A percentile compares a stretch with the other conserved stretches of the same genome.
Conservation (phyloP, 768 basidiomycete genomes). For the Tulasnella sp. region DNA sequence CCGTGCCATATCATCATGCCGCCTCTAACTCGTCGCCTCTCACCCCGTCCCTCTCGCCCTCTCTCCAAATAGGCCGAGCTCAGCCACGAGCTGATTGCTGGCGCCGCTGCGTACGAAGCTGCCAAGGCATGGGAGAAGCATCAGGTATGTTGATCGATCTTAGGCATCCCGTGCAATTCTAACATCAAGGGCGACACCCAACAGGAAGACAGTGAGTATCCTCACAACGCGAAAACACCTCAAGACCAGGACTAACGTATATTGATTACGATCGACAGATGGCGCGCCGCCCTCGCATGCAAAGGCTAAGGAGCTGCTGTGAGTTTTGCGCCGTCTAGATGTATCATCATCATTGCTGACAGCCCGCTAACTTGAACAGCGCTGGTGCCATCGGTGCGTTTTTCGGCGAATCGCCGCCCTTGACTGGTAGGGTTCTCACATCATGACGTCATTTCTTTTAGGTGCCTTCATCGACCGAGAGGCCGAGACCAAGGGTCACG, state of each 20-base stretch:
- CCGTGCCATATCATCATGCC: background rate
- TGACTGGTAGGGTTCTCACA: background rate
- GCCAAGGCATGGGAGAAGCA: slow-evolving; percentile 27
- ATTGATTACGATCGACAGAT: background rate
- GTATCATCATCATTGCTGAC: background rate
- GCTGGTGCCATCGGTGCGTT: slow-evolving; percentile 16
- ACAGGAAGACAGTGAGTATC: background rate
- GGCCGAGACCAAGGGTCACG: slow-evolving; percentile 20
- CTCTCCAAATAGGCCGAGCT: slow-evolving; percentile 19
- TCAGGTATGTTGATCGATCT: background rate
- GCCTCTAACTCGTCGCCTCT: background rate
- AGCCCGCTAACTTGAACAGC: background rate
- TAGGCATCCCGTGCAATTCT: background rate
- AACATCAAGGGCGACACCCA: background rate
- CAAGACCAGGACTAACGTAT: background rate
- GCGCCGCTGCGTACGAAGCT: slow-evolving; percentile 28
- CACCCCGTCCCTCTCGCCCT: background rate
- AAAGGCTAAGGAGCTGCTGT: slow-evolving; percentile 25
- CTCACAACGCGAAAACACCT: background rate
- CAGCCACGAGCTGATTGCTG: slow-evolving; percentile 26
- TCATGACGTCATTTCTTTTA: background rate
- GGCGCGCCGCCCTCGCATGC: slow-evolving; percentile 21
- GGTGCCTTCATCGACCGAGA: slow-evolving; percentile 24
- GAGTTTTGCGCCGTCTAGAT: background rate
- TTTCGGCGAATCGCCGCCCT: background rate